phyloP scores from a whole-genome alignment of 2,329 filamentous ascomycete species.

The Amphichorda felina region DNA sequence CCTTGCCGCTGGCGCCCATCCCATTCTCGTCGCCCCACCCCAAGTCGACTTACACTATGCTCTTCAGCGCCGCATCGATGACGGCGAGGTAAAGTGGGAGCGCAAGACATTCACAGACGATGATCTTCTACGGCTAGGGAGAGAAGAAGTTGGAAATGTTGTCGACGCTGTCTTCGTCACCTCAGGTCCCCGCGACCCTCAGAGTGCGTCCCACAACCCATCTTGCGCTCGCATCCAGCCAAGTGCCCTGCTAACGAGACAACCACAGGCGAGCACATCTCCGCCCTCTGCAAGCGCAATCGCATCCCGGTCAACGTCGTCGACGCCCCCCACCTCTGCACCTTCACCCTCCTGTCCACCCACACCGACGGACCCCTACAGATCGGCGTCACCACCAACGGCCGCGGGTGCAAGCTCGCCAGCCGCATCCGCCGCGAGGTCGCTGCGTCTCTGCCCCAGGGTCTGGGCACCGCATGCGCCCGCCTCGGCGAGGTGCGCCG shows the following conservation, averaged over 20 bases:
- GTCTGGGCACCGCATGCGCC: constrained; percentile 66
- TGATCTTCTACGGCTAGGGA: constrained; percentile 66
- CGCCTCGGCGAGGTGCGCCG: constrained; percentile 63
- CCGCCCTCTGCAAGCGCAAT: constrained; percentile 60
- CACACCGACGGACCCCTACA: constrained; percentile 86
- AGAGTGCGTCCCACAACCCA: constrained; percentile 15
- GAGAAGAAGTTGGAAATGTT: constrained; percentile 62
- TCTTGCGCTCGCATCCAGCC: not conserved
- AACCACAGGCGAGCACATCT: constrained; percentile 50
- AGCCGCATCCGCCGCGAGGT: constrained; percentile 83
- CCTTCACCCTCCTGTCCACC: constrained; percentile 80
- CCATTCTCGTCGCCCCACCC: constrained; percentile 62
- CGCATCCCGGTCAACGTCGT: constrained; percentile 90
- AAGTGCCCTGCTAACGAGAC: not conserved
- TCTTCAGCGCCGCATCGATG: constrained; percentile 52
- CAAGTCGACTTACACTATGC: constrained; percentile 41
- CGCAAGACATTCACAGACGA: constrained; percentile 54
- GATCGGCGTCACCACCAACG: constrained; percentile 91
- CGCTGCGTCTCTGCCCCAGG: constrained; percentile 61
- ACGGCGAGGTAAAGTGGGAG: constrained; percentile 54
- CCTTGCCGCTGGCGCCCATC: constrained; percentile 68
- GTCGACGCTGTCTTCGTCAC: constrained; percentile 94
- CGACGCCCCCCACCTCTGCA: constrained; percentile 76
- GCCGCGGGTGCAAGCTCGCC: constrained; percentile 86
- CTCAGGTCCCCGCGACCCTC: constrained; percentile 30